A percentile compares a stretch with the other conserved stretches of the same genome.
Evolutionary conservation across 2,329 filamentous ascomycete species (phyloP).

Genomic region (Scleromitrula shiraiana): DNA sequence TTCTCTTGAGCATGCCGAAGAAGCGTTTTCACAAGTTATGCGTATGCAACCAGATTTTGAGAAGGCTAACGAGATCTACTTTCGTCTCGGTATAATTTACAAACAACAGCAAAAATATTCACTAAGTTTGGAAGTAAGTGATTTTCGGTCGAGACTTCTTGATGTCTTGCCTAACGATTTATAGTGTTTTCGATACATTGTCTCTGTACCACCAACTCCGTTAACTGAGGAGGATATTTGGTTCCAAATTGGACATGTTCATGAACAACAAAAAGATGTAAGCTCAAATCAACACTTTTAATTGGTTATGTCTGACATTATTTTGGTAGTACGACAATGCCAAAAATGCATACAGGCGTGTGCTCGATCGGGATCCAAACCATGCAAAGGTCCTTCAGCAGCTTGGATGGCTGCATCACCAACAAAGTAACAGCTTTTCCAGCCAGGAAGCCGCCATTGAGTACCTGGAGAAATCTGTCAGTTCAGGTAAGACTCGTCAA

Average conservation of each 20-base stretch:
- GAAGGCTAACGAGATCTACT: conserved; percentile 99
- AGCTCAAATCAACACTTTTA: conserved; percentile 33
- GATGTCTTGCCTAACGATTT: conserved; percentile 14
- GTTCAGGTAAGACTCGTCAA: conserved; percentile 58
- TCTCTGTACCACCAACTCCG: conserved; percentile 82
- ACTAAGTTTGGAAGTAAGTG: conserved; percentile 78
- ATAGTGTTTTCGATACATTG: conserved; percentile 97
- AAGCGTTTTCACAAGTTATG: conserved; percentile 98
- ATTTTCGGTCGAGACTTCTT: conserved; percentile 11
- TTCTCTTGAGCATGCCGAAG: conserved; percentile 92
- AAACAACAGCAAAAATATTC: conserved; percentile 94
- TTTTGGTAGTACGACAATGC: conserved; percentile 73
- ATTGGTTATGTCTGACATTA: conserved; percentile 24
- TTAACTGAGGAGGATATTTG: conserved; percentile 97
- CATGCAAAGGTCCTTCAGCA: conserved; percentile 98
- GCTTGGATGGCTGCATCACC: conserved; percentile 94
- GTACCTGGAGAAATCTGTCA: conserved; percentile 93
- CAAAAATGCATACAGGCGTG: conserved; percentile 84
- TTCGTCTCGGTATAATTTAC: conserved; percentile 97
- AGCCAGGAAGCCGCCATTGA: conserved; percentile 96
- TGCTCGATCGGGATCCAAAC: conserved; percentile 88
- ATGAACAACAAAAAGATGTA: conserved; percentile 98
- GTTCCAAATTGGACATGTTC: conserved; percentile 99
- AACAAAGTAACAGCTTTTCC: conserved; percentile 83
- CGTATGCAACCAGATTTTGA: conserved; percentile 96